A percentile compares a stretch with the other conserved stretches of the same genome.
phyloP scores from a whole-genome alignment of 2,329 filamentous ascomycete species.

The Fusarium papillatum region DNA sequence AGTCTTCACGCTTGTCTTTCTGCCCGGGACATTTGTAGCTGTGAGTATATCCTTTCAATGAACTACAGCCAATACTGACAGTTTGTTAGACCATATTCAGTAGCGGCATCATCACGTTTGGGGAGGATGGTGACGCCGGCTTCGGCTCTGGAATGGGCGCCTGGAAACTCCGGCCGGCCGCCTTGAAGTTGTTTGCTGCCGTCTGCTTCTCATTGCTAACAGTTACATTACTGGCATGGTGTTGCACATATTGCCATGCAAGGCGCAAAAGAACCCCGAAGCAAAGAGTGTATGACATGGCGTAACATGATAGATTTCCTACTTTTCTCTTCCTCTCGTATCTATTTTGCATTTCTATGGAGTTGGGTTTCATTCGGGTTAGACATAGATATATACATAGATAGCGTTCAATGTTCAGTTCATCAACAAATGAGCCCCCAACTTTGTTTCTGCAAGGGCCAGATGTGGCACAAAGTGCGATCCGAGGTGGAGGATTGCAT shows the following conservation, averaged over 20 bases:
- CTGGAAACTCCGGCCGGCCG: slow-evolving; percentile 16
- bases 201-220: slow-evolving; percentile 10
- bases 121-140: background rate
- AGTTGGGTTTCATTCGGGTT: background rate
- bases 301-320: background rate
- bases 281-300: background rate
- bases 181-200: slow-evolving; percentile 4
- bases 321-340: no score
- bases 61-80: background rate
- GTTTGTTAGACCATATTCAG: slow-evolving; percentile 7
- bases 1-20: slow-evolving; percentile 61
- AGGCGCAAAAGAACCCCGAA: background rate
- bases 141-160: slow-evolving; percentile 14
- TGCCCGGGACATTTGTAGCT: slow-evolving; percentile 54
- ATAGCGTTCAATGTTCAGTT: background rate
- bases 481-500: no score
- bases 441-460: background rate
- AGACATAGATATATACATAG: background rate
- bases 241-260: background rate
- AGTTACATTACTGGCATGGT: slow-evolving; percentile 4
- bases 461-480: background rate
- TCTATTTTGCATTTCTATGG: background rate
- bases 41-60: background rate
- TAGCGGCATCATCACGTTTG: slow-evolving; percentile 17
- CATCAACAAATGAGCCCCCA: background rate